A percentile compares a stretch with the other conserved stretches of the same genome.
phyloP scores from a whole-genome alignment of 305 asterid species.

The Fraxinus velutina region DNA sequence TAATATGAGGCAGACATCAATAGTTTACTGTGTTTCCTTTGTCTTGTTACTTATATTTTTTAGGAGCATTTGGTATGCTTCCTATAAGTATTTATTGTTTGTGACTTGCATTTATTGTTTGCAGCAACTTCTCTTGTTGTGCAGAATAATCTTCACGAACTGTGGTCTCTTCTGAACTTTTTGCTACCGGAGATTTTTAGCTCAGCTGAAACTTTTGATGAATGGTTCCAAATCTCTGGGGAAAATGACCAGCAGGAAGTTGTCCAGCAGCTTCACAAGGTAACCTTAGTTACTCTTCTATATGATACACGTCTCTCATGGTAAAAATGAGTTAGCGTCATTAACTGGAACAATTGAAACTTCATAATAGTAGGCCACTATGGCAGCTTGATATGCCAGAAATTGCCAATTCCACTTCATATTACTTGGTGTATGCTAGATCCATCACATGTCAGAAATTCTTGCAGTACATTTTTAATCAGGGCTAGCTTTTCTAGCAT shows the following conservation, averaged over 20 bases:
- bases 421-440: not conserved
- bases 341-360: not conserved
- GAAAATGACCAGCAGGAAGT: slow-evolving; percentile 98
- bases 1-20: not conserved
- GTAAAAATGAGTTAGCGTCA: not conserved
- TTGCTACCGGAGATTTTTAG: slow-evolving; percentile 96
- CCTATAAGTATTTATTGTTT: not conserved
- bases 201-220: slow-evolving; percentile 96
- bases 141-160: slow-evolving; percentile 99
- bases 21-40: not conserved
- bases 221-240: slow-evolving; percentile 98
- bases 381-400: not conserved
- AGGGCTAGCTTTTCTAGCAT: not conserved
- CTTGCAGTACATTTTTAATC: not conserved
- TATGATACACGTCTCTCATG: slow-evolving; percentile 1
- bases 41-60: not conserved
- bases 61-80: slow-evolving; percentile 1
- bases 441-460: not conserved
- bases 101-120: slow-evolving; percentile 8
- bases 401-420: not conserved
- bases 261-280: slow-evolving; percentile 99
- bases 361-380: not conserved
- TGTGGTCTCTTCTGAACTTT: slow-evolving; percentile 94
- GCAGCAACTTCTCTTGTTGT: slow-evolving; percentile 3
- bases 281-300: slow-evolving; percentile 15